Base-by-base conservation (phyloP, 2,329 filamentous ascomycete genomes). In the Chalara sp. region DNA sequence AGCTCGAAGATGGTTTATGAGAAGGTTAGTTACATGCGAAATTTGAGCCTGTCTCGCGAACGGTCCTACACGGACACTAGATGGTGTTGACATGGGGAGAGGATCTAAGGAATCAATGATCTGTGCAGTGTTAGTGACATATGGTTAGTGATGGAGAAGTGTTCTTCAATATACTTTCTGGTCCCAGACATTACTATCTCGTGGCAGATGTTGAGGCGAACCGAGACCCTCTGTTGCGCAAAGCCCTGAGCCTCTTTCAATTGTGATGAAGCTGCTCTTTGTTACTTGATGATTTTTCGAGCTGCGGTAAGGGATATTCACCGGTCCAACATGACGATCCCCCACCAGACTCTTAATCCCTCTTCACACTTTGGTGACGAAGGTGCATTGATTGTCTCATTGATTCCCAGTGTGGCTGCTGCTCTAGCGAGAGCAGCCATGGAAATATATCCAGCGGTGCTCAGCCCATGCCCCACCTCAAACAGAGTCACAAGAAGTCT, bases 21-120 rank as follows among this genome's bases (percentile, higher is more conserved):
- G 35, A 41, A 47, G 10, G 41, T 29, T 44, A 28, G 28, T n/a
- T 8, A 58, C 35, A 21, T 58, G 56, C 1, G 54, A 56, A 5
- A 58, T 49, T 48, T 58, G 56, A 12, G 56, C 56, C 52, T 58
- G 52, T 42, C 56, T 44, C 12, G 56, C 54, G 31, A 58, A 58
- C 12, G 52, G 51, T 1, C 56, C 56, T 5, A 58, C 48, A 33
- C 52, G 44, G 10, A 58, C 44, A 31, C 39, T 56, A 30, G 50
- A 53, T 35, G 54, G 54, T 12, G 56, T 55, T 1, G 56, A 56
- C 11, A 58, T 40, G 13, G 54, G 45, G 12, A 58, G 32, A n/a
- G 52, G 49, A 7, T 53, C 48, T 11, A 33, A n/a, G 4, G 54
- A 53, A 28, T 46, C 46, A 1, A 55, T 39, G 5, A 55, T 52